Evolutionary conservation across 2,329 filamentous ascomycete species (phyloP), one percentile per base, ranked within the genome.

Genomic region (Colletotrichum sp.): DNA sequence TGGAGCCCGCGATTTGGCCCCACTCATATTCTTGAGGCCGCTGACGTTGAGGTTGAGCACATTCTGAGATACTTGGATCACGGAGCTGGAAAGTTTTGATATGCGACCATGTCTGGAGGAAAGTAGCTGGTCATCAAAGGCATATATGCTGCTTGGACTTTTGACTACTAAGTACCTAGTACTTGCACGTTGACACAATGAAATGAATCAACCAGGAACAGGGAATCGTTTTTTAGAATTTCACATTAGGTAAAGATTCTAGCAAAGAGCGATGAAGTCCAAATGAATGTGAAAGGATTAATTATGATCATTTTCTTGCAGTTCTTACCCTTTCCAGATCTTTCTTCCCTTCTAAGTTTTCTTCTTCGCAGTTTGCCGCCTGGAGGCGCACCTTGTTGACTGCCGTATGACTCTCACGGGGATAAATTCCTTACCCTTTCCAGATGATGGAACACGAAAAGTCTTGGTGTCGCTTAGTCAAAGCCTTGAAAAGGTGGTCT

Each of bases 371-470:
- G n/a, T n/a, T n/a, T n/a, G n/a, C n/a, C n/a, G n/a, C n/a, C n/a
- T n/a, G n/a, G n/a, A n/a, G n/a, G n/a, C n/a, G n/a, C n/a, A n/a
- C n/a, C n/a, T n/a, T n/a, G n/a, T n/a, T n/a, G n/a, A n/a, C n/a
- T n/a, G n/a, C n/a, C n/a, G n/a, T n/a, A n/a, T n/a, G n/a, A n/a
- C n/a, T n/a, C n/a, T n/a, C n/a, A n/a, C n/a, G n/a, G n/a, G n/a
- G n/a, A n/a, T n/a, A n/a, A n/a, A n/a, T n/a, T n/a, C n/a, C 39
- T 12, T 48, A 48, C 0, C 0, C 0, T 48, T 48, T n/a, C 5
- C 39, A 7, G 39, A 48, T 48, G 39, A 48, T 48, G n/a, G 39
- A n/a, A 13, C n/a, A 10, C 44, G 44, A 52, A 52, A 22, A 32
- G 30, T 8, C 44, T 52, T 52, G 12, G n/a, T 13, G 2, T 8